phyloP scores from a whole-genome alignment of 108 stramenopile genomes.

The Chaetoceros muelleri region DNA sequence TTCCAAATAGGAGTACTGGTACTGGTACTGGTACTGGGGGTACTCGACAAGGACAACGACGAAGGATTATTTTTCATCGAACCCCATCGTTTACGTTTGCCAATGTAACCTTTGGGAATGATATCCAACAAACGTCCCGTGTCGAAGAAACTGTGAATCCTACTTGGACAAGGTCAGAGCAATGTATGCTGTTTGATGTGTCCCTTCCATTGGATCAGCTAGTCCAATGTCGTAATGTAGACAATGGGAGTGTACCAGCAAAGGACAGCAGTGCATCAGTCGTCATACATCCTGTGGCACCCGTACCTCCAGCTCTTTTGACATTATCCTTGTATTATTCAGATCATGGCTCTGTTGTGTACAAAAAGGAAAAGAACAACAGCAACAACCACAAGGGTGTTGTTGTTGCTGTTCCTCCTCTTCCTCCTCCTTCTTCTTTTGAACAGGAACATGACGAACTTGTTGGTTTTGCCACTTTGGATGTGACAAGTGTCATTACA shows the following conservation, averaged over 20 bases:
- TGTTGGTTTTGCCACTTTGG: slow-evolving; percentile 56
- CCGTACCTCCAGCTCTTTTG: slow-evolving; percentile 15
- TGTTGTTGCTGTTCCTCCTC: slow-evolving; percentile 3
- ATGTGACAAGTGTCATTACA: slow-evolving; percentile 52
- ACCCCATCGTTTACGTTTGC: too few relatives aligned
- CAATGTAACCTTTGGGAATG: slow-evolving; percentile 38
- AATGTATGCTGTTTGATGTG: slow-evolving; percentile 69
- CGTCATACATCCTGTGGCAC: neutral
- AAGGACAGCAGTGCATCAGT: neutral
- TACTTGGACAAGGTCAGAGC: slow-evolving; percentile 62
- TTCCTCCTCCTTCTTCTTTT: neutral
- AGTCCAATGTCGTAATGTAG: slow-evolving; percentile 1
- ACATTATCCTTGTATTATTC: slow-evolving; percentile 40
- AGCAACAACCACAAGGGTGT: slow-evolving; percentile 18
- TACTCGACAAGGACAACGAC: too few relatives aligned
- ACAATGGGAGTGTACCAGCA: neutral
- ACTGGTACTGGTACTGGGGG: too few relatives aligned
- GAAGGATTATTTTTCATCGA: too few relatives aligned
- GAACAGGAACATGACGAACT: slow-evolving; percentile 51
- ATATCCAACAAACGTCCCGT: slow-evolving; percentile 50
- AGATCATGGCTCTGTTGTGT: slow-evolving; percentile 15
- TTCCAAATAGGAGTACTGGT: too few relatives aligned
- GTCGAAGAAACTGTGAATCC: slow-evolving; percentile 48
- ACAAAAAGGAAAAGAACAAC: slow-evolving; percentile 16
- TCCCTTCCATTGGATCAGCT: slow-evolving; percentile 11